Percentiles rank a stretch among this genome's conserved stretches.
phyloP scores from a whole-genome alignment of 805 yeast species.

The Candida krabiensis region DNA sequence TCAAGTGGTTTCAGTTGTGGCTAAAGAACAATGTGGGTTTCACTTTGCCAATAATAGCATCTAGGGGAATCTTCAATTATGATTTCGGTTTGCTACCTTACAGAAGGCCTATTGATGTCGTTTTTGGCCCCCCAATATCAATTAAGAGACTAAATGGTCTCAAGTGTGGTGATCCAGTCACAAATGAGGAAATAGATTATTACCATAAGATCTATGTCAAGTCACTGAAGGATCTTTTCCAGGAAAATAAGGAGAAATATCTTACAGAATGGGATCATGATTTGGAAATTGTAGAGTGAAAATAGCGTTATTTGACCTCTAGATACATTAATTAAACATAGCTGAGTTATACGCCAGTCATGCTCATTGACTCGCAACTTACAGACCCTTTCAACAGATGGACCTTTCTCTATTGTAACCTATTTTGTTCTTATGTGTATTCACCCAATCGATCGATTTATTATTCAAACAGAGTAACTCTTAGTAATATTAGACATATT shows the following conservation, averaged over 20 bases:
- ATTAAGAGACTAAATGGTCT: conserved; percentile 24
- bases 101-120: conserved; percentile 75
- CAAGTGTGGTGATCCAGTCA: conserved; percentile 27
- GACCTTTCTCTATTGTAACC: no score
- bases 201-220: conserved; percentile 73
- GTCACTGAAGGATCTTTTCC: conserved; percentile 61
- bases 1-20: conserved; percentile 64
- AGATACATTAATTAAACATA: no score
- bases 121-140: conserved; percentile 65
- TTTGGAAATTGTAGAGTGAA: conserved; percentile 47
- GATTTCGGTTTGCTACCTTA: conserved; percentile 91
- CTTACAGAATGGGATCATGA: conserved; percentile 48
- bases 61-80: conserved; percentile 88
- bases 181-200: conserved; percentile 54
- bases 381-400: no score
- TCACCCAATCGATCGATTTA: no score
- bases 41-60: conserved; percentile 88
- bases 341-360: no score
- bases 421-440: no score
- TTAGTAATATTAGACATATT: no score
- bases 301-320: no score
- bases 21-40: conserved; percentile 73
- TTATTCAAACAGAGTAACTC: no score
- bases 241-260: conserved; percentile 60
- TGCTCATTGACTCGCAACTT: no score